These are phyloP conservation scores for Cladophialophora psammophila DNA, from an alignment of 2,329 filamentous ascomycete species.

Conservation along the genomic window DNA sequence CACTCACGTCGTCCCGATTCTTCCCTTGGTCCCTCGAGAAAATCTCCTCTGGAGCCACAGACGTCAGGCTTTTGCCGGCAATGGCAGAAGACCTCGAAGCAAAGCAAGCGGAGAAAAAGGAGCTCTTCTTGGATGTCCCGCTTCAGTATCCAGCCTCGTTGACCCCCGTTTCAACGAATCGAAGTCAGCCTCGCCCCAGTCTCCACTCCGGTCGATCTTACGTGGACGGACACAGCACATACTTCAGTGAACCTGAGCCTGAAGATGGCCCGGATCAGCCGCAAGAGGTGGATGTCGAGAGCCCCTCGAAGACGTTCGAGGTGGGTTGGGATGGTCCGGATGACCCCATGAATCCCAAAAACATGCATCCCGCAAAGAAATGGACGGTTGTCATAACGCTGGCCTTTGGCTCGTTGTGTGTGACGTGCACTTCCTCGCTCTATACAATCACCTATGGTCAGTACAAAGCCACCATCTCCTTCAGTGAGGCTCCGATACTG, in stretches of 20 bases:
- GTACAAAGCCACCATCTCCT: not conserved
- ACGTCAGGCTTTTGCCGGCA: not conserved
- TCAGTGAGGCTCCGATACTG: constrained; percentile 3
- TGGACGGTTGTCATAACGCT: constrained; percentile 82
- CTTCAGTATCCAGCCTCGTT: constrained; percentile 17
- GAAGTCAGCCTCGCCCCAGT: constrained; percentile 17
- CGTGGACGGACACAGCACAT: constrained; percentile 39
- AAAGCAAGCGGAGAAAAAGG: constrained; percentile 18
- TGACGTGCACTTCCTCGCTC: constrained; percentile 88
- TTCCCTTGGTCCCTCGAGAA: not conserved
- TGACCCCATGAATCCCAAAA: constrained; percentile 78
- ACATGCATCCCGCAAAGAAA: constrained; percentile 69
- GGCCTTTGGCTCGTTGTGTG: constrained; percentile 77
- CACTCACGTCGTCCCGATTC: not conserved
- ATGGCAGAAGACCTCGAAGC: constrained; percentile 17
- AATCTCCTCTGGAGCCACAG: not conserved
- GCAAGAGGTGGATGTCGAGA: constrained; percentile 25
- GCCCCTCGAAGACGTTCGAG: constrained; percentile 48
- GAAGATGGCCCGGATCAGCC: constrained; percentile 18
- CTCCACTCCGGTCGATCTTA: constrained; percentile 37
- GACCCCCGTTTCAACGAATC: constrained; percentile 31
- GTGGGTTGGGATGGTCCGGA: constrained; percentile 77
- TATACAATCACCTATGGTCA: constrained; percentile 79
- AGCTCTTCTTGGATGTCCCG: constrained; percentile 17
- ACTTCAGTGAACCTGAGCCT: constrained; percentile 26